Evolutionary conservation across 192 early-diverging fungal species (phyloP).

Genomic region (Coemansia sp.): DNA sequence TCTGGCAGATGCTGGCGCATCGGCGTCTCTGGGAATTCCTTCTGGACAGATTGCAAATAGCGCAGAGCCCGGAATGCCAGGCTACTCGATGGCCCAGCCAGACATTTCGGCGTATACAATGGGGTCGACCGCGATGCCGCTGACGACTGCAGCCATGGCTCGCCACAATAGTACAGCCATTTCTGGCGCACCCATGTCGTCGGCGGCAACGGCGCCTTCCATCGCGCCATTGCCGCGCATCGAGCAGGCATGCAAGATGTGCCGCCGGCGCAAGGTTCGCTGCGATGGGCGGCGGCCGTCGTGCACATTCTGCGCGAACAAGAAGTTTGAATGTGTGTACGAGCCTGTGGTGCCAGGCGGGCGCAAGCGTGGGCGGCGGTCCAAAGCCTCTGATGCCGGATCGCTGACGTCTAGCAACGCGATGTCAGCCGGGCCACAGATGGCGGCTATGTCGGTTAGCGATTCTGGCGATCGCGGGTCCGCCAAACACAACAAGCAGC

Average conservation of each 20-base stretch:
- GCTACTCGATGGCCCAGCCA: not conserved
- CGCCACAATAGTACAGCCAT: not conserved
- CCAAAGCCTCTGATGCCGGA: conserved; percentile 18
- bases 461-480: conserved; percentile 9
- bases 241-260: conserved; percentile 58
- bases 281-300: conserved; percentile 53
- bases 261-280: conserved; percentile 58
- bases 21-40: conserved; percentile 6
- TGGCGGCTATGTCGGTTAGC: conserved; percentile 2
- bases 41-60: not conserved
- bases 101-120: conserved; percentile 9
- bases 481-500: conserved; percentile 16
- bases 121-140: conserved; percentile 15
- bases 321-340: conserved; percentile 45
- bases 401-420: conserved; percentile 19
- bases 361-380: conserved; percentile 43
- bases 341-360: conserved; percentile 33
- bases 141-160: not conserved
- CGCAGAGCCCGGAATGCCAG: not conserved
- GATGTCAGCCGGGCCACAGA: not conserved
- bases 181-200: not conserved
- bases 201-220: conserved; percentile 1
- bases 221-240: conserved; percentile 27
- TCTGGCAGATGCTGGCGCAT: conserved; percentile 11
- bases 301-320: conserved; percentile 48